A percentile compares a stretch with the other conserved stretches of the same genome.
Evolutionary conservation across 768 basidiomycete species (phyloP).

Genomic region (Macrolepiota albuminosa): DNA sequence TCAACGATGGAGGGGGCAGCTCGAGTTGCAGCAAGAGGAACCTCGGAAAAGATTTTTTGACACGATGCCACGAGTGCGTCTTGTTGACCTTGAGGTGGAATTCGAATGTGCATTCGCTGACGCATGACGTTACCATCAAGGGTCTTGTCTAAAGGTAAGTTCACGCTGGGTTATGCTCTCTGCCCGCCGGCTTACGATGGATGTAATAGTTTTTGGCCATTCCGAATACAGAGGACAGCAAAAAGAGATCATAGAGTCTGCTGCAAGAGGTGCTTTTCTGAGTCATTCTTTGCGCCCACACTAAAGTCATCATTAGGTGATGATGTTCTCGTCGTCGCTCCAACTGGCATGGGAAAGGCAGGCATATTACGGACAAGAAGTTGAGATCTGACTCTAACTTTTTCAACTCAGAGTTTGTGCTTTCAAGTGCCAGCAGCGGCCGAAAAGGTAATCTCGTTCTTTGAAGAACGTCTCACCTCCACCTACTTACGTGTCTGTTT

Average conservation of each 20-base stretch:
- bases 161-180: neutral
- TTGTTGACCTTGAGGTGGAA: neutral
- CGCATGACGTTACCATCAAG: slow-evolving; percentile 2
- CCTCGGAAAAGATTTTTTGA: neutral
- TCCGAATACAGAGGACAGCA: slow-evolving; percentile 71
- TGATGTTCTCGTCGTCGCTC: slow-evolving; percentile 78
- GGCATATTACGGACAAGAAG: slow-evolving; percentile 1
- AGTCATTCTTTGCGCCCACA: neutral
- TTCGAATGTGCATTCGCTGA: neutral
- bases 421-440: slow-evolving; percentile 81
- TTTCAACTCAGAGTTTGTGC: slow-evolving; percentile 59
- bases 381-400: neutral
- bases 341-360: slow-evolving; percentile 90
- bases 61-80: neutral
- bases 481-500: slow-evolving; percentile 21
- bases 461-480: neutral
- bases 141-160: slow-evolving; percentile 14
- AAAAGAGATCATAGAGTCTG: slow-evolving; percentile 68
- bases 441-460: slow-evolving; percentile 37
- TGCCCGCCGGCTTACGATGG: neutral
- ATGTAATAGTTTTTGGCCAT: slow-evolving; percentile 60
- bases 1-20: neutral
- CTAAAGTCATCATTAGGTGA: slow-evolving; percentile 35
- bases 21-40: neutral
- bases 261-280: slow-evolving; percentile 45